Conservation (phyloP, 1,139 yeast genomes). For the Sugiyamaella xylanicola region DNA sequence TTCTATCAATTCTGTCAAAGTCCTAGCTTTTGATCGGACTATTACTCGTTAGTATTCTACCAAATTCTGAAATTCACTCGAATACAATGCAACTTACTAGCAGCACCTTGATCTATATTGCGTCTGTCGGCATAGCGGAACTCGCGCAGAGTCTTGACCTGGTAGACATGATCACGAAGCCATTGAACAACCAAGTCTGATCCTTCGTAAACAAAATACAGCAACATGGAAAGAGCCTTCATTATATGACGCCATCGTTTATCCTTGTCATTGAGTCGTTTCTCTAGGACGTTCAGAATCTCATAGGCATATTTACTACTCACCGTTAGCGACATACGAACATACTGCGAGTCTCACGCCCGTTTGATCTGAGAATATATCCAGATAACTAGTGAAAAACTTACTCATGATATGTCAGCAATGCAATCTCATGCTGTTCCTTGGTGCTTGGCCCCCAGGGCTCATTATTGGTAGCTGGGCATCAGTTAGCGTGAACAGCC, state of each 20-base stretch:
- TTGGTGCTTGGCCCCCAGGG: slow-evolving; percentile 78
- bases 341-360: no score
- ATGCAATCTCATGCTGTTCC: slow-evolving; percentile 84
- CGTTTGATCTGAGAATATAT: not conserved
- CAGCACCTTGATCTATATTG: slow-evolving; percentile 40
- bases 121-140: slow-evolving; percentile 39
- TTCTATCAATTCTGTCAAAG: slow-evolving; percentile 35
- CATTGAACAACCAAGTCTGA: slow-evolving; percentile 84
- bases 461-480: slow-evolving; percentile 76
- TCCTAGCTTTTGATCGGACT: slow-evolving; percentile 40
- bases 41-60: slow-evolving; percentile 10
- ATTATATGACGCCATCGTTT: slow-evolving; percentile 97
- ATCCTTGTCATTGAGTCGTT: slow-evolving; percentile 92
- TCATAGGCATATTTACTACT: slow-evolving; percentile 69
- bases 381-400: no score
- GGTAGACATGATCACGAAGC: slow-evolving; percentile 77
- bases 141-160: slow-evolving; percentile 71
- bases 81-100: no score
- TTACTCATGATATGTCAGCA: slow-evolving; percentile 60
- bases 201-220: slow-evolving; percentile 83
- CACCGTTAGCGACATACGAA: no score
- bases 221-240: slow-evolving; percentile 83
- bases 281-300: slow-evolving; percentile 90
- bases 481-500: slow-evolving; percentile 1
- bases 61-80: no score